phyloP scores from a whole-genome alignment of 2,329 filamentous ascomycete genomes.

The Sordariomycetes sp. region DNA sequence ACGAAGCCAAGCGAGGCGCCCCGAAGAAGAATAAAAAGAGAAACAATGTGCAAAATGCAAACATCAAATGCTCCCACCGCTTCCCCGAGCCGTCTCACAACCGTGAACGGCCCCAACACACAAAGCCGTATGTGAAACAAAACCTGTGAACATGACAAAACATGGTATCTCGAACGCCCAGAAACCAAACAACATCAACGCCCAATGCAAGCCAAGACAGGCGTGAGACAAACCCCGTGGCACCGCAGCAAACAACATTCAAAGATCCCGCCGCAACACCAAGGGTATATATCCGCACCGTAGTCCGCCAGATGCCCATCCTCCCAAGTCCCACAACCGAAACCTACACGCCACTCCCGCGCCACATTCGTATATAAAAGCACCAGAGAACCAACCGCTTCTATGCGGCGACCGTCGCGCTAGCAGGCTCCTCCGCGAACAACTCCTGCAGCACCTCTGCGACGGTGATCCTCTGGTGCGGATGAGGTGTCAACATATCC shows the following conservation, averaged over 20 bases:
- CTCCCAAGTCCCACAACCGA: background rate
- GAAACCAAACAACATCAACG: background rate
- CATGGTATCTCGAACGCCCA: constrained; percentile 1
- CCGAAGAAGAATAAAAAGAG: background rate
- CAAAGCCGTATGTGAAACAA: background rate
- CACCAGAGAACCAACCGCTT: background rate
- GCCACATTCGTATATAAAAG: background rate
- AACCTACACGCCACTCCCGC: background rate
- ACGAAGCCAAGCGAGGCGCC: background rate
- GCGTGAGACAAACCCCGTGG: background rate
- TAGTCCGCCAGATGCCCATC: background rate
- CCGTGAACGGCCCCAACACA: background rate
- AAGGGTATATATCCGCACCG: background rate
- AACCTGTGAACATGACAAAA: constrained; percentile 1
- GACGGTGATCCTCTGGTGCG: constrained; percentile 42
- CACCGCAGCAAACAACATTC: background rate
- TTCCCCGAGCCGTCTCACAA: background rate
- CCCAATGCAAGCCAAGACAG: background rate
- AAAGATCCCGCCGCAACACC: background rate
- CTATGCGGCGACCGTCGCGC: background rate
- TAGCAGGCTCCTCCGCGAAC: constrained; percentile 15
- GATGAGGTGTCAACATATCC: constrained; percentile 43
- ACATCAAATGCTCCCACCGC: background rate
- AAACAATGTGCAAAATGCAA: background rate
- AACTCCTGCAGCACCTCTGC: constrained; percentile 36